Conservation (phyloP, 2,329 filamentous ascomycete genomes). For the Aspergillus intermedius region DNA sequence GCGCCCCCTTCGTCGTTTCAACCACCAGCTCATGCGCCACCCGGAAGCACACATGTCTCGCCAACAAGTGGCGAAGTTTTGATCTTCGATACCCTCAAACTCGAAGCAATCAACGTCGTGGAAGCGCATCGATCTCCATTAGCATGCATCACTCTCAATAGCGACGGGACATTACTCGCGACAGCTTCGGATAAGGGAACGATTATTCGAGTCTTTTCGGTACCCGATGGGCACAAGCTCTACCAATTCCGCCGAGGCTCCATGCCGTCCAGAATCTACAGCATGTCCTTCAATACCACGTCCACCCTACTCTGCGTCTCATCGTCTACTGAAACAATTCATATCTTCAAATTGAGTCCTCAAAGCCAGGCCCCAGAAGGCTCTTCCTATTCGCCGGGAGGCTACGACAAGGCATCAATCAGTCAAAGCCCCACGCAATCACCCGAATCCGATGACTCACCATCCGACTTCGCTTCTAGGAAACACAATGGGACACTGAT, state of each 20-base stretch:
- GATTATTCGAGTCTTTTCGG: slow-evolving; percentile 90
- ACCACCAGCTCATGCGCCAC: slow-evolving; percentile 75
- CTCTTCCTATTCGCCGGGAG: slow-evolving; percentile 18
- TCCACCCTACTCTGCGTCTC: slow-evolving; percentile 92
- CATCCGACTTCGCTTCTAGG: slow-evolving; percentile 32
- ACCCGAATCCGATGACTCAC: slow-evolving; percentile 27
- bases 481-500: slow-evolving; percentile 70
- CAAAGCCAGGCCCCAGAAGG: slow-evolving; percentile 27
- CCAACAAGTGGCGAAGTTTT: slow-evolving; percentile 88
- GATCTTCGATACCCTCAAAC: slow-evolving; percentile 80
- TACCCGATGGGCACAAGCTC: slow-evolving; percentile 84
- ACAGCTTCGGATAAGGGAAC: slow-evolving; percentile 97
- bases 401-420: slow-evolving; percentile 20
- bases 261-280: slow-evolving; percentile 92
- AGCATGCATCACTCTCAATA: slow-evolving; percentile 85
- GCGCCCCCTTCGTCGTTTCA: slow-evolving; percentile 46
- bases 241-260: slow-evolving; percentile 95
- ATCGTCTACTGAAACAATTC: slow-evolving; percentile 90
- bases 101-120: slow-evolving; percentile 91
- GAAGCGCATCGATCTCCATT: slow-evolving; percentile 90
- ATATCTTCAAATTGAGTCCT: slow-evolving; percentile 76
- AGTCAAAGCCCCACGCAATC: slow-evolving; percentile 22
- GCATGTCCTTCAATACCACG: slow-evolving; percentile 96
- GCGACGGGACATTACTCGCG: slow-evolving; percentile 81
- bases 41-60: slow-evolving; percentile 63